Percentiles rank a stretch among this genome's conserved stretches.
phyloP scores from a whole-genome alignment of 805 yeast genomes.

The Candida boidinii region DNA sequence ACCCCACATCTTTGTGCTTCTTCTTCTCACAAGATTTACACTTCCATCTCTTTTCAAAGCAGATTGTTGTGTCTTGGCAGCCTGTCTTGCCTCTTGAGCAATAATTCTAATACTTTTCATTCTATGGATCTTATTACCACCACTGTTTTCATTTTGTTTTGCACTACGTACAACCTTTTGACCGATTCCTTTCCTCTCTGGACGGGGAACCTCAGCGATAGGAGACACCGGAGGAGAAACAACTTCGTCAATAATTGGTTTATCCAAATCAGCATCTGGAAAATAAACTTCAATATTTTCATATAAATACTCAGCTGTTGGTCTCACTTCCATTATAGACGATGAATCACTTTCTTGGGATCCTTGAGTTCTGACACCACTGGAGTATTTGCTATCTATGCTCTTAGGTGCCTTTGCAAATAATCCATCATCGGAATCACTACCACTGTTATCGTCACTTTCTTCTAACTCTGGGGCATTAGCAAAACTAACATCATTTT shows the following conservation, averaged over 20 bases:
- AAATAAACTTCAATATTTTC: constrained; percentile 86
- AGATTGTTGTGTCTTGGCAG: constrained; percentile 31
- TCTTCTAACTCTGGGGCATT: constrained; percentile 52
- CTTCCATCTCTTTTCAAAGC: constrained; percentile 2
- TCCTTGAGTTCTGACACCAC: neutral
- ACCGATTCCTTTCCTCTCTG: constrained; percentile 1
- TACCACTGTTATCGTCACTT: constrained; percentile 23
- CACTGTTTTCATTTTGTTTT: constrained; percentile 8
- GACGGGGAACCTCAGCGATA: constrained; percentile 12
- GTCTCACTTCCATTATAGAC: constrained; percentile 62
- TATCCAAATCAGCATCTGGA: constrained; percentile 87
- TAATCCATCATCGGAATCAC: constrained; percentile 47
- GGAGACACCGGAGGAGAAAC: constrained; percentile 51
- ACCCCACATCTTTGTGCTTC: constrained; percentile 97
- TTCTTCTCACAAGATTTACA: constrained; percentile 45
- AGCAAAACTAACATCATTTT: constrained; percentile 67
- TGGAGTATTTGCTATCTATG: constrained; percentile 5
- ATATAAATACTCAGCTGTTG: constrained; percentile 90
- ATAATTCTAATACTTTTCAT: constrained; percentile 91
- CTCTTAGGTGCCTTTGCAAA: constrained; percentile 44
- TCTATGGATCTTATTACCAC: constrained; percentile 35
- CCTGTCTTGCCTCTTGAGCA: constrained; percentile 81
- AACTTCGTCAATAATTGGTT: constrained; percentile 75
- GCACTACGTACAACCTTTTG: neutral
- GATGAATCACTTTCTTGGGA: neutral